These are phyloP conservation scores for Neoboletus subvelutipes DNA, from an alignment of 768 basidiomycete species.

Conservation along the genomic window DNA sequence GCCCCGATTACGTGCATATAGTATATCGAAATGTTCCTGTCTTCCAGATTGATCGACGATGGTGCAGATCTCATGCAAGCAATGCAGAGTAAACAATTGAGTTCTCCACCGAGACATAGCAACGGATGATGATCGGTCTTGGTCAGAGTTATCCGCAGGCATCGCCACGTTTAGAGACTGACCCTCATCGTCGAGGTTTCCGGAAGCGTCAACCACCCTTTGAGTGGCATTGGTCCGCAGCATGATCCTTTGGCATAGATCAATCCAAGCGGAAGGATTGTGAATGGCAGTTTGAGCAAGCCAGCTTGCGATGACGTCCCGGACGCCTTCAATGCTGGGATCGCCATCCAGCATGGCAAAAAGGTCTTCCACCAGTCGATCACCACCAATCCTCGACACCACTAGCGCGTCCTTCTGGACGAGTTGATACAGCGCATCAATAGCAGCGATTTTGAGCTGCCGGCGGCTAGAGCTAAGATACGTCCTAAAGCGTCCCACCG, in stretches of 20 bases:
- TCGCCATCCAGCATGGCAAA: slow-evolving; percentile 96
- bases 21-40: slow-evolving; percentile 81
- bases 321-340: slow-evolving; percentile 88
- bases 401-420: slow-evolving; percentile 91
- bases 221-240: slow-evolving; percentile 86
- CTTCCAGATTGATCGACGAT: slow-evolving; percentile 71
- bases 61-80: slow-evolving; percentile 84
- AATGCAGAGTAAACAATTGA: slow-evolving; percentile 90
- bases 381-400: slow-evolving; percentile 93
- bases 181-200: slow-evolving; percentile 83
- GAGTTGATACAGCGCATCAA: slow-evolving; percentile 94
- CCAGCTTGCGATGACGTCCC: slow-evolving; percentile 93
- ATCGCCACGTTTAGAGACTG: slow-evolving; percentile 78
- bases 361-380: slow-evolving; percentile 89
- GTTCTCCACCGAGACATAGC: slow-evolving; percentile 91
- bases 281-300: slow-evolving; percentile 89
- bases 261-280: slow-evolving; percentile 97
- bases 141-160: slow-evolving; percentile 28
- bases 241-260: slow-evolving; percentile 97
- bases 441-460: slow-evolving; percentile 89
- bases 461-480: slow-evolving; percentile 80
- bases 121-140: slow-evolving; percentile 37
- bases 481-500: slow-evolving; percentile 73
- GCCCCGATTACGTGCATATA: slow-evolving; percentile 62
- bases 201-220: slow-evolving; percentile 62